Percentiles rank a stretch among this genome's conserved stretches.
phyloP scores from a whole-genome alignment of 2,329 filamentous ascomycete species.

The Aspergillus fischeri region DNA sequence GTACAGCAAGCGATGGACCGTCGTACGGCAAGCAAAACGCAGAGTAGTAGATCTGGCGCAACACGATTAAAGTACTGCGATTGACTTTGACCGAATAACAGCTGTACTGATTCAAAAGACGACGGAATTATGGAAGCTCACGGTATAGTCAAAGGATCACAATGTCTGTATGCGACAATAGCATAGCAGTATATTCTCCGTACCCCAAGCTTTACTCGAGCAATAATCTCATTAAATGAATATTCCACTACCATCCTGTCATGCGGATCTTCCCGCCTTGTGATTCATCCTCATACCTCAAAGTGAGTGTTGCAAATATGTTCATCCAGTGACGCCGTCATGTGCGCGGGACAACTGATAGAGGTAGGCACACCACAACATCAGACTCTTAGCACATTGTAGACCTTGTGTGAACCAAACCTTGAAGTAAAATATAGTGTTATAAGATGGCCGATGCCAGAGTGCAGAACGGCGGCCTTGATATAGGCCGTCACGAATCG shows the following conservation, averaged over 20 bases:
- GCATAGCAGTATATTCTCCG: neutral
- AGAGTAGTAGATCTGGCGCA: too few relatives aligned
- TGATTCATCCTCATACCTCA: neutral
- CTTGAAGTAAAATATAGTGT: neutral
- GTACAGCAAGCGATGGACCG: neutral
- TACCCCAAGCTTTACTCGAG: neutral
- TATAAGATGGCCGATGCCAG: neutral
- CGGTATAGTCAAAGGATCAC: neutral
- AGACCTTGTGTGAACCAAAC: neutral
- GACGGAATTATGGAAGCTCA: neutral
- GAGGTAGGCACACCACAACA: neutral
- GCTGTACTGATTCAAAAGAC: neutral
- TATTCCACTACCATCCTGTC: neutral
- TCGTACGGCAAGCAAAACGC: neutral
- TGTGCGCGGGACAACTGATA: neutral
- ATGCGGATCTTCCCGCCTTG: neutral
- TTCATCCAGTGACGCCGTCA: neutral
- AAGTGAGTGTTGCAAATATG: neutral
- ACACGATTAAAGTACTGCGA: too few relatives aligned
- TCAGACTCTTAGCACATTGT: neutral
- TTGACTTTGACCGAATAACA: neutral
- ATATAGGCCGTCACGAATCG: neutral
- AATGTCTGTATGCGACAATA: neutral
- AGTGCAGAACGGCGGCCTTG: neutral
- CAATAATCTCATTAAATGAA: neutral